These are phyloP conservation scores for Leishmania mexicana DNA, from an alignment of 208 protist genomes.

Conservation along the genomic window DNA sequence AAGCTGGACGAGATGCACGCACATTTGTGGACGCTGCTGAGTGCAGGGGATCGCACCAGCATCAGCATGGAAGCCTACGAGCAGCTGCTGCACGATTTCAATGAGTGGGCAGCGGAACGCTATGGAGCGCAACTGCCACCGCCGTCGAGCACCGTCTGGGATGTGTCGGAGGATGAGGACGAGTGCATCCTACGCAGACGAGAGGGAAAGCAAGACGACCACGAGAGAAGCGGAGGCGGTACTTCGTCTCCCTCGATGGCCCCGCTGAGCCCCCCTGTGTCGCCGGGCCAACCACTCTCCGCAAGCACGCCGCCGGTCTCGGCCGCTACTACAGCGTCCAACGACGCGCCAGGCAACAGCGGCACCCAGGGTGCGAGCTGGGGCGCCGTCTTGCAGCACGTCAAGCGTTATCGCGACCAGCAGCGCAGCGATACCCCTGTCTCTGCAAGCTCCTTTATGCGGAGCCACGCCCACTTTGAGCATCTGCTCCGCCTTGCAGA, in stretches of 20 bases:
- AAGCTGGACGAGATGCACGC: constrained; percentile 75
- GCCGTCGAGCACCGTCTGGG: constrained; percentile 15
- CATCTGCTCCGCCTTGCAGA: constrained; percentile 22
- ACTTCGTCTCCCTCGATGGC: not conserved
- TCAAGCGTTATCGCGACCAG: constrained; percentile 19
- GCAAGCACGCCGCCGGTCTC: not conserved
- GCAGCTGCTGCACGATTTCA: constrained; percentile 56
- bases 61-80: constrained; percentile 68
- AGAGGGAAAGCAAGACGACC: not conserved
- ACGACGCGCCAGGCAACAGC: not conserved
- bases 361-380: constrained; percentile 12
- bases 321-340: not conserved
- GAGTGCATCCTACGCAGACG: not conserved
- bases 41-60: constrained; percentile 35
- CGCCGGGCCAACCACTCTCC: not conserved
- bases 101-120: constrained; percentile 30
- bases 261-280: not conserved
- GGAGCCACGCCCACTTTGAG: constrained; percentile 20
- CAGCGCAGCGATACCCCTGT: not conserved
- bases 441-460: not conserved
- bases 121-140: constrained; percentile 23
- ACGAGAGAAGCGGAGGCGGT: not conserved
- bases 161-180: constrained; percentile 15
- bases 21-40: constrained; percentile 75
- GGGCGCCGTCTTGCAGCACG: constrained; percentile 11